Base-by-base conservation (phyloP, 306 rosid species). In the Potentilla sterilis region DNA sequence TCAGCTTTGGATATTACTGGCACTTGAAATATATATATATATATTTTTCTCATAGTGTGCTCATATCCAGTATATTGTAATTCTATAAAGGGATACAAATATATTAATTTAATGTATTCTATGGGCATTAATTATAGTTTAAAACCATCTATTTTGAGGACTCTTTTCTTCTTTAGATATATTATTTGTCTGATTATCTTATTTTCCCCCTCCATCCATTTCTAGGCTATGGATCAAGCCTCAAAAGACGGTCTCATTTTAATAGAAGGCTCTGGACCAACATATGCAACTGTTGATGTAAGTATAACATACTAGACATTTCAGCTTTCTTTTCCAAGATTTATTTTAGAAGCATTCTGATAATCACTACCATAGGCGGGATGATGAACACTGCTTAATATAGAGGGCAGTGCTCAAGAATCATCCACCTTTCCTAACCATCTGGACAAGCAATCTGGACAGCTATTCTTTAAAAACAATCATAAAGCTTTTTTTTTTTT, bases 241-340 rank as follows among this genome's bases (percentile, higher is more conserved):
- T 88, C 85, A 32, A 81, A 89, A 81, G 81, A 92, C 63, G 97
- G 96, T 44, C 85, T 90, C 81, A 84, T 90, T 82, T 76, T 85
- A 24, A 77, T 92, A 76, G 97, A 94, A 44, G 90, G 89, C 58
- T 86, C 98, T 51, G 98, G 96, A 79, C 97, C 97, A 73, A 94
- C 98, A 73, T 94, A 94, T 84, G 98, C 97, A 70, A 94, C 98
- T 80, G 84, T 87, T 73, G 83, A 93, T 64, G 98, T 91, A 80
- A 79, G 89, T 80, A 54, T 66, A 59, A 57, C 62, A 47, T 72
- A 65, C 35, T 40, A 14, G 58, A 81, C 64, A n/a, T 63, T 64
- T 75, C 49, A 16, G 38, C 9, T 12, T 34, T 61, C 40, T 5
- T 6, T 52, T 61, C 65, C 65, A 22, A 58, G 65, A 4, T 58